Percentiles rank a stretch among this genome's conserved stretches.
These are phyloP conservation scores for Tylopilus balloui DNA, from an alignment of 768 basidiomycete species.

Conservation along the genomic window DNA sequence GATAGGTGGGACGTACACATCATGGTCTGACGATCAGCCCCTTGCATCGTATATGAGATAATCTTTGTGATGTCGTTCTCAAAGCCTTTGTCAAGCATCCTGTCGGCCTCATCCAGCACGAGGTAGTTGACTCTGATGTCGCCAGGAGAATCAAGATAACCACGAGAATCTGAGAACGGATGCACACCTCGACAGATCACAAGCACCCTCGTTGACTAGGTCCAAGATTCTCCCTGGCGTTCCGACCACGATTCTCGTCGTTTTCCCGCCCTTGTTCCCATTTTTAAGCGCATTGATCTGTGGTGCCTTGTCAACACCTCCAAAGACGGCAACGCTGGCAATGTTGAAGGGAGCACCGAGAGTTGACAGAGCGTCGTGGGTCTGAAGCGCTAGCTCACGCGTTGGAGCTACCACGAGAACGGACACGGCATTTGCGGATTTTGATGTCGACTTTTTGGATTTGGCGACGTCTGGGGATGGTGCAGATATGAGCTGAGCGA, in stretches of 20 bases:
- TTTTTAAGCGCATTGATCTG: slow-evolving; percentile 70
- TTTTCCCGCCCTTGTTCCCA: slow-evolving; percentile 43
- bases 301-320: slow-evolving; percentile 87
- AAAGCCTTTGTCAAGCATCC: slow-evolving; percentile 98
- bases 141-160: neutral
- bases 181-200: slow-evolving; percentile 73
- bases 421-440: slow-evolving; percentile 38
- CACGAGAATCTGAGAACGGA: neutral
- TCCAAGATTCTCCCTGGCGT: slow-evolving; percentile 94
- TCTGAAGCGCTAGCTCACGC: slow-evolving; percentile 94
- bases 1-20: slow-evolving; percentile 67
- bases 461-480: slow-evolving; percentile 17
- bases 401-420: slow-evolving; percentile 90
- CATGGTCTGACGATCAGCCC: slow-evolving; percentile 78
- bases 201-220: slow-evolving; percentile 80
- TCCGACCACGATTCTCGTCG: slow-evolving; percentile 81
- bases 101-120: slow-evolving; percentile 95
- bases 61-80: slow-evolving; percentile 96
- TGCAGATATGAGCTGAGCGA: slow-evolving; percentile 55
- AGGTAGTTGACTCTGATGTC: slow-evolving; percentile 73
- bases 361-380: slow-evolving; percentile 73
- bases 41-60: slow-evolving; percentile 67
- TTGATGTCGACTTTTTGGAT: slow-evolving; percentile 28
- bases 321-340: slow-evolving; percentile 83
- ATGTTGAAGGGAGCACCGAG: slow-evolving; percentile 75